phyloP scores from a whole-genome alignment of 139 green algal species.

The Spirogloea muscicola region DNA sequence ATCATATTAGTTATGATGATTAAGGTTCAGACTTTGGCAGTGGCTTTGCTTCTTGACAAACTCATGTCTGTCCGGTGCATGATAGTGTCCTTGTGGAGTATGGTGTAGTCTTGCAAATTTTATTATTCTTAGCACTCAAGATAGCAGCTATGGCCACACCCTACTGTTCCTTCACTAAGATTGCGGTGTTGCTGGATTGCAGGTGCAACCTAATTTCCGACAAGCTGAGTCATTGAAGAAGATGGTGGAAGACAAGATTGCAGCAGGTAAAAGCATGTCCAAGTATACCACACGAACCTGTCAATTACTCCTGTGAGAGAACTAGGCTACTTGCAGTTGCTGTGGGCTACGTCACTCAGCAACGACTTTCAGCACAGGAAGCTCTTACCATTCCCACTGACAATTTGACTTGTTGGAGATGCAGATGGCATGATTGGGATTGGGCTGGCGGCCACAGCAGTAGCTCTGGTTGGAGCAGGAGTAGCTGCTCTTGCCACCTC shows the following conservation, averaged over 20 bases:
- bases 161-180: not conserved
- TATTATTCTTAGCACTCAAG: no score
- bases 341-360: not conserved
- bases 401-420: not conserved
- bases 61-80: not conserved
- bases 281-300: no score
- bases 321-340: not conserved
- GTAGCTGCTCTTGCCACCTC: not conserved
- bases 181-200: not conserved
- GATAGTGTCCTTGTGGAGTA: no score
- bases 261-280: not conserved
- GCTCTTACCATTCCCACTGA: no score
- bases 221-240: conserved; percentile 7
- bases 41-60: not conserved
- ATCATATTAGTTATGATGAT: not conserved
- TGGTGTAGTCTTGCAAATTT: no score
- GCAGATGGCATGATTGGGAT: conserved; percentile 8
- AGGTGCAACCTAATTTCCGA: conserved; percentile 3
- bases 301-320: not conserved
- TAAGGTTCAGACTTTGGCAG: no score
- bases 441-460: not conserved
- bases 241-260: conserved; percentile 4
- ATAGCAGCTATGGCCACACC: no score
- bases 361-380: no score
- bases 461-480: conserved; percentile 3